These are phyloP conservation scores for Cyamopsis tetragonoloba DNA, from an alignment of 306 rosid species.

Conservation along the genomic window DNA sequence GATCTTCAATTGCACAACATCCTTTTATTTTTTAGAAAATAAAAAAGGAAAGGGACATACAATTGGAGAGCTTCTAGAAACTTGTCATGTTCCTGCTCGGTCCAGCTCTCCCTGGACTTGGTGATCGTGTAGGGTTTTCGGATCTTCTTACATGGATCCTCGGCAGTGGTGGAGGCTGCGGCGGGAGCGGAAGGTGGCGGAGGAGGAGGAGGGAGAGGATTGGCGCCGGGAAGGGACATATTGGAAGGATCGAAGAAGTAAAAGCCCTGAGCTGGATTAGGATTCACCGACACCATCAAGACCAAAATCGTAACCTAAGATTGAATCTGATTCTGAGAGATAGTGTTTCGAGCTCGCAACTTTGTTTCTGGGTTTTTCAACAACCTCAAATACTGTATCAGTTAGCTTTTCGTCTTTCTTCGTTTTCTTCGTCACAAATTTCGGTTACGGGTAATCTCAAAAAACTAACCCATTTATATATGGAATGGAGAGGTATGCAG, in stretches of 20 bases:
- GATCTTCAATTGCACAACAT: background rate
- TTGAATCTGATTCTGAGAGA: background rate
- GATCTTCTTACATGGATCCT: conserved; percentile 70
- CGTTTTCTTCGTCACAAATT: background rate
- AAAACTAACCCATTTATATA: too few relatives aligned
- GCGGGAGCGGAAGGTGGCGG: background rate
- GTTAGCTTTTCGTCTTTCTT: background rate
- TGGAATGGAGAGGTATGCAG: too few relatives aligned
- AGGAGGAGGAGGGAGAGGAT: conserved; percentile 37
- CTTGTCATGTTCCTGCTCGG: conserved; percentile 96
- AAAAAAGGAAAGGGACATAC: conserved; percentile 39
- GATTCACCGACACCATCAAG: conserved; percentile 66
- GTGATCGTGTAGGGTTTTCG: conserved; percentile 88
- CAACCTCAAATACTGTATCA: background rate
- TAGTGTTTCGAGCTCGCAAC: background rate
- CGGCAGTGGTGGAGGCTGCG: background rate
- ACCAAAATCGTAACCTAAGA: background rate
- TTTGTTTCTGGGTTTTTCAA: background rate
- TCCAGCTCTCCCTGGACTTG: conserved; percentile 95
- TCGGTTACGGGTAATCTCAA: background rate
- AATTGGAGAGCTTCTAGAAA: conserved; percentile 96
- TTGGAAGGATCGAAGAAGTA: conserved; percentile 57
- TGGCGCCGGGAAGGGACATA: conserved; percentile 48
- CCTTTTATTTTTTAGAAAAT: too few relatives aligned
- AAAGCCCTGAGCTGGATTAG: conserved; percentile 60